Evolutionary conservation across 179 eudicot genomes (phyloP).

Genomic region (Sideroxylon spinosum): DNA sequence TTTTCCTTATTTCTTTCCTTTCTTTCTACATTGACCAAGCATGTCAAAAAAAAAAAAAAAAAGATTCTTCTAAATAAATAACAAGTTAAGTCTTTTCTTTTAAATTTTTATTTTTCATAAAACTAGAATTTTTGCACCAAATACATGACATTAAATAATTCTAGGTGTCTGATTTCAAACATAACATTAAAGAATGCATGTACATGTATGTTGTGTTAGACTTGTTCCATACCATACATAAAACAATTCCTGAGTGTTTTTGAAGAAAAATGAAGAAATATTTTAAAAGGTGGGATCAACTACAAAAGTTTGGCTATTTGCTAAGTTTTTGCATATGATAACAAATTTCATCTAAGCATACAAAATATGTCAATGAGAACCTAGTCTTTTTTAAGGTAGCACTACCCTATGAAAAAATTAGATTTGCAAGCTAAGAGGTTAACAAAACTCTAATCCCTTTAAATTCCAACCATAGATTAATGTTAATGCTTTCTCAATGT

Average conservation of each 20-base stretch:
- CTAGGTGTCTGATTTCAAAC: conserved; percentile 2
- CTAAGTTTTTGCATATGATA: neutral
- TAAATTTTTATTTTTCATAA: neutral
- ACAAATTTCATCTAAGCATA: neutral
- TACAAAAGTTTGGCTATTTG: neutral
- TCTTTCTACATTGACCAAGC: too few species aligned
- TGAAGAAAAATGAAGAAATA: neutral
- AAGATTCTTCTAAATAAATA: neutral
- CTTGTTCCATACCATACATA: neutral
- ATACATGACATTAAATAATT: neutral
- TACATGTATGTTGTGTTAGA: neutral
- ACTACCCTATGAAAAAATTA: neutral
- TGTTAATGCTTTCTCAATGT: neutral
- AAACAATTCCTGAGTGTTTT: neutral
- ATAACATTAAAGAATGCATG: neutral
- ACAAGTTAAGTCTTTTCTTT: neutral
- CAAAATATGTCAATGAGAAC: neutral
- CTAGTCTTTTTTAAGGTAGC: neutral
- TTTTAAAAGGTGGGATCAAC: neutral
- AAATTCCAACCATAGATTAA: neutral
- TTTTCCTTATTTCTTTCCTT: too few species aligned
- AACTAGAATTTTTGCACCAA: neutral
- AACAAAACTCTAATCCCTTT: conserved; percentile 2
- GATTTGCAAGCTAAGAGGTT: too few species aligned
- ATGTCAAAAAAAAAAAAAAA: too few species aligned